Evolutionary conservation across 1,284 basidiomycete genomes (phyloP), one percentile per base, ranked within the genome.

Genomic region (Schizophyllum commune): DNA sequence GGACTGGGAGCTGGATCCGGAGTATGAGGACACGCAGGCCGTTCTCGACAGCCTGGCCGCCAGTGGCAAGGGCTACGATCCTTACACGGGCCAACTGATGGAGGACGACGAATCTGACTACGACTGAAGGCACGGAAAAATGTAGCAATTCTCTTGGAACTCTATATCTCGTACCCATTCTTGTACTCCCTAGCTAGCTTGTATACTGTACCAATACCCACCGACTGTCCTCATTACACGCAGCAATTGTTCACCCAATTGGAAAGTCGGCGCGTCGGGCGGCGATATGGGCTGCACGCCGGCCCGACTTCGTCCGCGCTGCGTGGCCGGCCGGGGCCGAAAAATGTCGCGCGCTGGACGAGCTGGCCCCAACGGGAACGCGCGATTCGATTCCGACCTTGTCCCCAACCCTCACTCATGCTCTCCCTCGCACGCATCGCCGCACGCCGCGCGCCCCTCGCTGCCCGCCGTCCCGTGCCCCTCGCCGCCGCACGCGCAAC

Each of bases 81-180:
- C 88, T n/a, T 83, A 84, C 54, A 88, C 88, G 70, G 84, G 89
- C 27, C 89, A 71, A 56, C 89, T 70, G 56, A 70, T 80, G 58
- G 85, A 83, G 8, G 69, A 68, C 56, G 83, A 74, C 67, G 60
- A 63, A 57, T 33, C 56, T 57, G 66, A 65, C 69, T 69, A 89
- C 89, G 58, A 80, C 91, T 62, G 91, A 92, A 89, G 63, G 90
- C 89, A 60, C 90, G 91, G 67, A 92, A 77, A 58, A 92, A 68
- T 39, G 92, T 77, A 60, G 88, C 81, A 15, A 27, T 27, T 27
- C 27, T 27, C 27, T 27, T 27, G 27, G 83, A 79, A 61, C 72
- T 75, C 47, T 66, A 53, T 67, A 71, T 67, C 66, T 64, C 39
- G 61, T 33, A 32, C 47, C 19, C 20, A 4, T 20, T 19, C 27